Percentiles rank a stretch among this genome's conserved stretches.
phyloP scores from a whole-genome alignment of 1,284 basidiomycete species.

The Irpex sp. region DNA sequence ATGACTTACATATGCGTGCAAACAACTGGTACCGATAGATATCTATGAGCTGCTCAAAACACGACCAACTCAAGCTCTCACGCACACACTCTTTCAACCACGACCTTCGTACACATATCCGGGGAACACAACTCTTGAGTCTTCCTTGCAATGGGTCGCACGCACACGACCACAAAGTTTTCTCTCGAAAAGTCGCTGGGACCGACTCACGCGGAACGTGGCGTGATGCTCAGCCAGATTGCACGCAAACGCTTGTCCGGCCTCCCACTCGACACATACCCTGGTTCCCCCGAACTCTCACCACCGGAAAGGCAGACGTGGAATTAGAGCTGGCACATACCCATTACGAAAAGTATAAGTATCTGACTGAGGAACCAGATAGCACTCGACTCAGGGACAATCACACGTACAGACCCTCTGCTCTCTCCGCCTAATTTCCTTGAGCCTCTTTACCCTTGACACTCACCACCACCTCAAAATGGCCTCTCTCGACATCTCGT shows the following conservation, averaged over 20 bases:
- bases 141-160: neutral
- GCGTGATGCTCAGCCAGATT: neutral
- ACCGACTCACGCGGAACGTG: neutral
- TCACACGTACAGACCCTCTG: neutral
- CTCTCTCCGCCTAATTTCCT: neutral
- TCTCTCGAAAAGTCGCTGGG: too few species aligned
- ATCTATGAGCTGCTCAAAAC: too few species aligned
- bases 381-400: neutral
- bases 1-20: too few species aligned
- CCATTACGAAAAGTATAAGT: neutral
- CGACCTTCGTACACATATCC: neutral
- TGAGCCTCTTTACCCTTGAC: constrained; percentile 1
- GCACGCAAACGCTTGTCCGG: neutral
- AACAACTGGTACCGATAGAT: too few species aligned
- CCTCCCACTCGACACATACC: constrained; percentile 1
- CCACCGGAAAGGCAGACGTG: neutral
- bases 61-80: neutral
- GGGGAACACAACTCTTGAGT: neutral
- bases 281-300: neutral
- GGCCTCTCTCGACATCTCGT: constrained; percentile 10
- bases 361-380: neutral
- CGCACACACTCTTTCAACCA: neutral
- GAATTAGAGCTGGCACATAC: neutral
- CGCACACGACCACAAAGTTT: too few species aligned
- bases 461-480: constrained; percentile 2